A percentile compares a stretch with the other conserved stretches of the same genome.
These are phyloP conservation scores for Pythium periplocum DNA, from an alignment of 352 stramenopile species.

Conservation along the genomic window DNA sequence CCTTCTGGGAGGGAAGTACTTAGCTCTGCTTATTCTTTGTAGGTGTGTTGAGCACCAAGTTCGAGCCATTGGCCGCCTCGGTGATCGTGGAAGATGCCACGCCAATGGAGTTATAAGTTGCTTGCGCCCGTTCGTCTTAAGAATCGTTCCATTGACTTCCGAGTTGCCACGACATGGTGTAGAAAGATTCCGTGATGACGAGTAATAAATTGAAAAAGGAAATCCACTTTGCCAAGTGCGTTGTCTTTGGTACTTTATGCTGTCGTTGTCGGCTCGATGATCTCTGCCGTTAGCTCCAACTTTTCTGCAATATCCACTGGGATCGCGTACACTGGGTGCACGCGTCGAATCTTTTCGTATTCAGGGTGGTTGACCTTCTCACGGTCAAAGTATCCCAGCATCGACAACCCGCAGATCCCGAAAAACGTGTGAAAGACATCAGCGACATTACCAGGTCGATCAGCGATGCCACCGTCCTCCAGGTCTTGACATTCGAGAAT, in stretches of 20 bases:
- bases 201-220: not conserved
- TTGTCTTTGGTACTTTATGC: slow-evolving; percentile 1
- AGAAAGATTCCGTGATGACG: too few relatives aligned
- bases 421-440: slow-evolving; percentile 99
- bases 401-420: slow-evolving; percentile 91
- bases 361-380: slow-evolving; percentile 48
- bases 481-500: slow-evolving; percentile 96
- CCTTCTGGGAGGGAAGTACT: not conserved
- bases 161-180: too few relatives aligned
- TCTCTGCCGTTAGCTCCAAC: slow-evolving; percentile 81
- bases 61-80: slow-evolving; percentile 51
- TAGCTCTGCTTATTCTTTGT: not conserved
- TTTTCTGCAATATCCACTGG: slow-evolving; percentile 88
- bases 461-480: slow-evolving; percentile 97
- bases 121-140: too few relatives aligned
- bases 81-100: slow-evolving; percentile 71
- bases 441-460: slow-evolving; percentile 94
- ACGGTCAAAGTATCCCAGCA: slow-evolving; percentile 92
- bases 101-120: slow-evolving; percentile 70
- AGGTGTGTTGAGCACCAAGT: slow-evolving; percentile 71
- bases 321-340: slow-evolving; percentile 95
- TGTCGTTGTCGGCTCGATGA: slow-evolving; percentile 23
- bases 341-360: slow-evolving; percentile 70
- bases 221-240: not conserved
- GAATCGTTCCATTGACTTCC: too few relatives aligned